phyloP scores from a whole-genome alignment of 1,284 basidiomycete genomes.

The Mycena sp. region DNA sequence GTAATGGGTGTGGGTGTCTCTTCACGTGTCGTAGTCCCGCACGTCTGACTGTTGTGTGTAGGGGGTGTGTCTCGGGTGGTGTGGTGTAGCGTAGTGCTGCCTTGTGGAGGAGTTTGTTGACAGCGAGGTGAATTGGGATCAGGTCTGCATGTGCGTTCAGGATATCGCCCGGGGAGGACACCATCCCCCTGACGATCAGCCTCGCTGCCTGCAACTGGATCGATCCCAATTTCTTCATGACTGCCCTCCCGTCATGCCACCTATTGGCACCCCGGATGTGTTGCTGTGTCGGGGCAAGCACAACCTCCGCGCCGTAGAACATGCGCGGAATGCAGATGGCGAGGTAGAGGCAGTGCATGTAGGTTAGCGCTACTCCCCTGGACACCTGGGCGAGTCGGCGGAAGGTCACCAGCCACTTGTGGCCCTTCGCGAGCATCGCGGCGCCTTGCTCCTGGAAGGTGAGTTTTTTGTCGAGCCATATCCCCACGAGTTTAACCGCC shows the following conservation, averaged over 20 bases:
- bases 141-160: conserved; percentile 45
- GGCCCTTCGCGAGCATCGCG: conserved; percentile 3
- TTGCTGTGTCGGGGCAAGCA: conserved; percentile 21
- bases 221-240: conserved; percentile 31
- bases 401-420: conserved; percentile 21
- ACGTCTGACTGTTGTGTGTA: neutral
- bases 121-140: conserved; percentile 38
- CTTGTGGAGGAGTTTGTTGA: neutral
- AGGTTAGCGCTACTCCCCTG: conserved; percentile 32
- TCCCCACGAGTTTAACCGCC: conserved; percentile 10
- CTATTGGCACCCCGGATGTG: neutral
- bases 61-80: neutral
- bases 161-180: conserved; percentile 42
- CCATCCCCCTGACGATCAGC: conserved; percentile 45
- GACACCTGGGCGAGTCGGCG: conserved; percentile 34
- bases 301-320: conserved; percentile 49
- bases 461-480: conserved; percentile 2
- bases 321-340: conserved; percentile 42
- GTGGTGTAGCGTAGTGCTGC: neutral
- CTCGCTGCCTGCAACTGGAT: conserved; percentile 47
- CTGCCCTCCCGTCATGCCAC: neutral
- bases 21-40: neutral
- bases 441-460: neutral
- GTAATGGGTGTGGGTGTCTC: neutral
- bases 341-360: conserved; percentile 39